Percentiles rank a stretch among this genome's conserved stretches.
These are phyloP conservation scores for Pontederia paniculata DNA, from an alignment of 176 grass and related monocot species.

Conservation along the genomic window DNA sequence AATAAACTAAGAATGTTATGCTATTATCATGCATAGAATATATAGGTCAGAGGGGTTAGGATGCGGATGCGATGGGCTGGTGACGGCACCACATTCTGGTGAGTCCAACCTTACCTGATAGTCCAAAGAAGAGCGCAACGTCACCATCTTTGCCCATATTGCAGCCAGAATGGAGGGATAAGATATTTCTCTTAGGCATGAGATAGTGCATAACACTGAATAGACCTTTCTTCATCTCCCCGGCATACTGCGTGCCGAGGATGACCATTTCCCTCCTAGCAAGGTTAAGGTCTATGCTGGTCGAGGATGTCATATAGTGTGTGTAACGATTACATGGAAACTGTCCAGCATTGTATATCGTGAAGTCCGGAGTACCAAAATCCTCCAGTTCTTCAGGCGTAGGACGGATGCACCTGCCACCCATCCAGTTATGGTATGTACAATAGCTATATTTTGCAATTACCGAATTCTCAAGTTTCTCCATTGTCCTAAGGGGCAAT, in stretches of 20 bases:
- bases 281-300: constrained; percentile 88
- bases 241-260: constrained; percentile 97
- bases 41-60: constrained; percentile 9
- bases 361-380: constrained; percentile 98
- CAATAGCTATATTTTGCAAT: constrained; percentile 24
- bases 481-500: constrained; percentile 33
- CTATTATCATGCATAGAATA: neutral
- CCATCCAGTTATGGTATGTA: constrained; percentile 54
- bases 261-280: constrained; percentile 98
- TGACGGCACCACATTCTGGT: constrained; percentile 35
- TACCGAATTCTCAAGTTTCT: constrained; percentile 14
- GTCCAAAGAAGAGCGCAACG: constrained; percentile 97
- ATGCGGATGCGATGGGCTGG: constrained; percentile 51
- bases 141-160: constrained; percentile 94
- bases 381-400: constrained; percentile 89
- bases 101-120: constrained; percentile 70
- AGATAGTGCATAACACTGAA: constrained; percentile 99
- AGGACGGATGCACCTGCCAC: constrained; percentile 88
- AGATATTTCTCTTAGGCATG: constrained; percentile 88
- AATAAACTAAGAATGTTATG: neutral
- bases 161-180: constrained; percentile 94
- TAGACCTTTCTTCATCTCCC: constrained; percentile 99
- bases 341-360: constrained; percentile 96
- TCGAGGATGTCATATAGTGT: constrained; percentile 99
- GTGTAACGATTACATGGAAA: constrained; percentile 99